Percentiles rank a stretch among this genome's conserved stretches.
phyloP scores from a whole-genome alignment of 139 green algal species.

The Picochlorum costavermella region DNA sequence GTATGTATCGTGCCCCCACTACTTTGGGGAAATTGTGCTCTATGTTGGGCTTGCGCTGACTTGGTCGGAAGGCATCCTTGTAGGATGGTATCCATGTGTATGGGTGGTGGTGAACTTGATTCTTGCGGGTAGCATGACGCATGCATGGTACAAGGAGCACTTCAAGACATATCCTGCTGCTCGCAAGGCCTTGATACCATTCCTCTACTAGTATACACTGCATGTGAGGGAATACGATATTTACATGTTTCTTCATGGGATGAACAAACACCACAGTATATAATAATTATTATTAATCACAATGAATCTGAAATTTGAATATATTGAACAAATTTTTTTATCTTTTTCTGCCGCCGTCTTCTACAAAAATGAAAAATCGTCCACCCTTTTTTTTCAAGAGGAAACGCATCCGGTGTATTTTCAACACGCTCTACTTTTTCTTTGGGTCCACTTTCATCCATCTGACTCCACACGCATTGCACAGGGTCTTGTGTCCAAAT shows the following conservation, averaged over 20 bases:
- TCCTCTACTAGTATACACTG: conserved; percentile 25
- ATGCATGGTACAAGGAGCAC: conserved; percentile 45
- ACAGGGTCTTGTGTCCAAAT: conserved; percentile 65
- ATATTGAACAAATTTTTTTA: too few species aligned
- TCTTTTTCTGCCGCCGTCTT: too few species aligned
- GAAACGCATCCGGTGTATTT: too few species aligned
- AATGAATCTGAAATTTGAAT: conserved; percentile 1
- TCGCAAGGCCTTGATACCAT: conserved; percentile 39
- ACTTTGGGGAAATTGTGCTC: conserved; percentile 72
- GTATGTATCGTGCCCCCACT: conserved; percentile 72
- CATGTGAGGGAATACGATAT: neutral
- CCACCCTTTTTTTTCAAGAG: too few species aligned
- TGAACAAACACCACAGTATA: neutral
- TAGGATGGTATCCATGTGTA: conserved; percentile 18
- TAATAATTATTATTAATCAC: neutral
- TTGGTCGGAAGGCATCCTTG: too few species aligned
- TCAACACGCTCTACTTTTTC: neutral
- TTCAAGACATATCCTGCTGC: conserved; percentile 46
- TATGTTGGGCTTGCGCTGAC: conserved; percentile 52
- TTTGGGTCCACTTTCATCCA: conserved; percentile 28
- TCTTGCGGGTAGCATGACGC: conserved; percentile 50
- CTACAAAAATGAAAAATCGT: too few species aligned
- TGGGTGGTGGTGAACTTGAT: conserved; percentile 60
- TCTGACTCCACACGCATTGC: conserved; percentile 74
- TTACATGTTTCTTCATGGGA: conserved; percentile 7